Conservation (phyloP, 768 basidiomycete species). For the Sarcodon aspratus region DNA sequence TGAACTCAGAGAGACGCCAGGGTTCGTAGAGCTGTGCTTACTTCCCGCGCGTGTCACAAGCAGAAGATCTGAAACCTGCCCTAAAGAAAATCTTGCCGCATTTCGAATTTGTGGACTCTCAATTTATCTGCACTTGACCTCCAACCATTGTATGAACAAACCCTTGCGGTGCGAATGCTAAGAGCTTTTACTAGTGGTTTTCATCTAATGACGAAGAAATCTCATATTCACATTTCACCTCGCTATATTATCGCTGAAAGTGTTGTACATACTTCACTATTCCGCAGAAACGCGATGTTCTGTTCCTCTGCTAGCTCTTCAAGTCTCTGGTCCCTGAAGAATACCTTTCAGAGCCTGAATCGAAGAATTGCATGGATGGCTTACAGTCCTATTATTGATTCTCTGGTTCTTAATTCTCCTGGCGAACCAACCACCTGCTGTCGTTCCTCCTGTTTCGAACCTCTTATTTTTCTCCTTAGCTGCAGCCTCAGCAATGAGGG, state of each 20-base stretch:
- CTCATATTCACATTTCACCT: no score
- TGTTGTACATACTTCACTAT: no score
- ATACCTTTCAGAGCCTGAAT: neutral
- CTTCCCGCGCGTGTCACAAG: no score
- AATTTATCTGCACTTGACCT: no score
- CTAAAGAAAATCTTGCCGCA: no score
- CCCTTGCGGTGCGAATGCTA: no score
- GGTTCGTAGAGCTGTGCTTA: neutral
- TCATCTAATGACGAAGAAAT: no score
- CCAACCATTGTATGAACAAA: no score
- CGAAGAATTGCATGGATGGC: constrained; percentile 2
- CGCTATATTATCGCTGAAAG: no score
- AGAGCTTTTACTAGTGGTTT: no score
- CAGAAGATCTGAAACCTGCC: no score
- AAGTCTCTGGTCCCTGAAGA: constrained; percentile 12
- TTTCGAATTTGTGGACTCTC: no score
- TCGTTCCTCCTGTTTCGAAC: constrained; percentile 21
- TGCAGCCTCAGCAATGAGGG: constrained; percentile 33
- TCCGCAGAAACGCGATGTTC: constrained; percentile 7
- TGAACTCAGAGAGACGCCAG: neutral
- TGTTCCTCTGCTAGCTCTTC: constrained; percentile 11
- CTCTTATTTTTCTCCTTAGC: constrained; percentile 22
- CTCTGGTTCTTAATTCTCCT: constrained; percentile 28
- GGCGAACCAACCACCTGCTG: constrained; percentile 29
- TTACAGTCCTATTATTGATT: constrained; percentile 29